Conservation (phyloP, 495 filamentous ascomycete genomes). For the Pseudevernia furfuracea region DNA sequence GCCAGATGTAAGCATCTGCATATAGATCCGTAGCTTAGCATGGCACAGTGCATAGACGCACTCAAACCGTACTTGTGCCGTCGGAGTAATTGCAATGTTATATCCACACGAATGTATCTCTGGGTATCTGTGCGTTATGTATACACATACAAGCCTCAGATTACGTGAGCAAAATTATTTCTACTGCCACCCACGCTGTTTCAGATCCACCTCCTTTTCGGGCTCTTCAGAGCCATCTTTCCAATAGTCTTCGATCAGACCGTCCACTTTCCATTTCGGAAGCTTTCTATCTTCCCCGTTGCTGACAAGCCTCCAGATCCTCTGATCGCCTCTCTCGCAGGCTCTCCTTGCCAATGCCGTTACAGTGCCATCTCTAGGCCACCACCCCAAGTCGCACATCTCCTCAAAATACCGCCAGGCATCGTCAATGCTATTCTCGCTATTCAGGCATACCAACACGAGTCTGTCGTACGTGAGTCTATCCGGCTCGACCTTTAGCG, state of each 20-base stretch:
- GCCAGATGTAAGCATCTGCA: not conserved
- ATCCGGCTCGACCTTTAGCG: constrained; percentile 52
- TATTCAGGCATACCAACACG: constrained; percentile 52
- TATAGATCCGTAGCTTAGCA: not conserved
- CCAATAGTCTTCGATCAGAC: constrained; percentile 11
- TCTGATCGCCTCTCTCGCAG: constrained; percentile 42
- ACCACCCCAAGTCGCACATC: constrained; percentile 37
- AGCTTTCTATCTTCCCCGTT: constrained; percentile 21
- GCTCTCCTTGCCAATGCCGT: constrained; percentile 38
- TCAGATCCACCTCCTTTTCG: not conserved
- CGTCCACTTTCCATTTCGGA: constrained; percentile 24
- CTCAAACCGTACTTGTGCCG: not conserved
- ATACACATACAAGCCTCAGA: not conserved
- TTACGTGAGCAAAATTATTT: not conserved
- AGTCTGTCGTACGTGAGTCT: constrained; percentile 58
- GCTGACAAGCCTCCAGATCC: constrained; percentile 48
- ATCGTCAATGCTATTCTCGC: constrained; percentile 43
- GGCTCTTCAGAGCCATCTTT: constrained; percentile 6
- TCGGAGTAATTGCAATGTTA: not conserved
- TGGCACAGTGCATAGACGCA: constrained; percentile 1
- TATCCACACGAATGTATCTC: not conserved
- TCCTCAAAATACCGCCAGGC: constrained; percentile 52
- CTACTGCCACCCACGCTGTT: not conserved
- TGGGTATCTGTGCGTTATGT: not conserved
- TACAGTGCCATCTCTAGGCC: constrained; percentile 35